Conservation (phyloP, 2,329 filamentous ascomycete species). For the Mollisiaceae sp. region DNA sequence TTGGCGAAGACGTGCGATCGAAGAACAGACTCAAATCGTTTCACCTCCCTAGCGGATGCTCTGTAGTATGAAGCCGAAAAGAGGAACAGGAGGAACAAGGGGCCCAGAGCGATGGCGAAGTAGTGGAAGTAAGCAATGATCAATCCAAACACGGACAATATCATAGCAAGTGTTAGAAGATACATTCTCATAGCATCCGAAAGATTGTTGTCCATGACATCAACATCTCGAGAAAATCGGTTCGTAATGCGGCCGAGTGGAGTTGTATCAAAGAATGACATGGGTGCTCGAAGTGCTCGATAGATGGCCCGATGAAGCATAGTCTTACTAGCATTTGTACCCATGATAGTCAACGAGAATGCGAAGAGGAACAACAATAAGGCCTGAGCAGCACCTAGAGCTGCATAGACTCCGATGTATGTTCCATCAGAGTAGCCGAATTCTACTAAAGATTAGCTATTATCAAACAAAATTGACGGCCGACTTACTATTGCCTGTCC, state of each 20-base stretch:
- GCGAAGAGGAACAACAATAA: conserved; percentile 82
- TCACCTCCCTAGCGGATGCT: conserved; percentile 89
- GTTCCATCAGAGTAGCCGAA: conserved; percentile 69
- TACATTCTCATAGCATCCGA: conserved; percentile 93
- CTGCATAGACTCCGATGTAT: conserved; percentile 77
- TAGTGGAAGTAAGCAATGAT: conserved; percentile 97
- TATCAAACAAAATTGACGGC: not conserved
- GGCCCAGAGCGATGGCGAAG: conserved; percentile 67
- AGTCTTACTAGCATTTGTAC: conserved; percentile 79
- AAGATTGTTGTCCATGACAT: conserved; percentile 94
- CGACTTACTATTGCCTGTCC: conserved; percentile 81
- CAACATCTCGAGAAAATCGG: conserved; percentile 92
- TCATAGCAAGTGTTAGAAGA: conserved; percentile 82
- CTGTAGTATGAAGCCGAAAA: conserved; percentile 88
- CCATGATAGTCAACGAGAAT: conserved; percentile 75
- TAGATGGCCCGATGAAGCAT: conserved; percentile 83
- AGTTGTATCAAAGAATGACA: conserved; percentile 97
- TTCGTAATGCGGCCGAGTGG: conserved; percentile 95
- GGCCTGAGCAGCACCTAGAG: conserved; percentile 72
- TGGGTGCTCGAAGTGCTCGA: conserved; percentile 73
- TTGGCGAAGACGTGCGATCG: conserved; percentile 88
- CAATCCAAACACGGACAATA: conserved; percentile 81
- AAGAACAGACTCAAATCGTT: conserved; percentile 89
- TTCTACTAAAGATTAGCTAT: conserved; percentile 42
- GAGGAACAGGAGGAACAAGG: conserved; percentile 77